Evolutionary conservation across 2,329 filamentous ascomycete species (phyloP), one percentile per base, ranked within the genome.

Genomic region (Aspergillus fijiensis): DNA sequence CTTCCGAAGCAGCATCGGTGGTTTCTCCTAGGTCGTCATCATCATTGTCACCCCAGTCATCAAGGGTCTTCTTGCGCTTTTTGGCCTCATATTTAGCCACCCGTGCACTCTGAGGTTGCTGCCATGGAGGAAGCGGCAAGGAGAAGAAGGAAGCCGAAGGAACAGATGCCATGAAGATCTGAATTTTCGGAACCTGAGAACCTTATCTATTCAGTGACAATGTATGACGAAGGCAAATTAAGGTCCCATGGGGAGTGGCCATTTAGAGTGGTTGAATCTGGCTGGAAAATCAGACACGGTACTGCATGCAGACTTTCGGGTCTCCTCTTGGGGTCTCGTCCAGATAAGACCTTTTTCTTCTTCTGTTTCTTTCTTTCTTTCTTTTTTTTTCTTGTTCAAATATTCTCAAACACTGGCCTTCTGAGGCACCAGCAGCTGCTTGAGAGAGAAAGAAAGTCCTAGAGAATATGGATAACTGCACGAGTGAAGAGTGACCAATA

Each of bases 101-200:
- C n/a, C 76, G 76, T 59, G 68, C 65, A 60, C 72, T 76, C 6
- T 63, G 55, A 19, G 73, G 70, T 63, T 76, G 75, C 57, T 73
- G 70, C 73, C 74, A 77, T 58, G 65, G 60, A 7, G 72, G 67
- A 29, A 78, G 68, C 52, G 76, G 76, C 59, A 78, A 66, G 25
- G 74, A 73, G 62, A 78, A 78, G 25, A 66, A 64, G 10, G 74
- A 75, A 51, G 73, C 70, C 35, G 70, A 69, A 57, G 70, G 70
- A 52, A 60, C 56, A 57, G 66, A 66, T 57, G 70, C 70, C 72
- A 75, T 75, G 59, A 61, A 66, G 52, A 23, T 23, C 52, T 53
- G 51, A 23, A 35, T 27, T 31, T 29, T 55, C 19, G 53, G 47
- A 49, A 49, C 49, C 27, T 23, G 23, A 47, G 35, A 50, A 27